phyloP scores from a whole-genome alignment of 2,329 filamentous ascomycete species.

The Sphaerostilbella broomeana region DNA sequence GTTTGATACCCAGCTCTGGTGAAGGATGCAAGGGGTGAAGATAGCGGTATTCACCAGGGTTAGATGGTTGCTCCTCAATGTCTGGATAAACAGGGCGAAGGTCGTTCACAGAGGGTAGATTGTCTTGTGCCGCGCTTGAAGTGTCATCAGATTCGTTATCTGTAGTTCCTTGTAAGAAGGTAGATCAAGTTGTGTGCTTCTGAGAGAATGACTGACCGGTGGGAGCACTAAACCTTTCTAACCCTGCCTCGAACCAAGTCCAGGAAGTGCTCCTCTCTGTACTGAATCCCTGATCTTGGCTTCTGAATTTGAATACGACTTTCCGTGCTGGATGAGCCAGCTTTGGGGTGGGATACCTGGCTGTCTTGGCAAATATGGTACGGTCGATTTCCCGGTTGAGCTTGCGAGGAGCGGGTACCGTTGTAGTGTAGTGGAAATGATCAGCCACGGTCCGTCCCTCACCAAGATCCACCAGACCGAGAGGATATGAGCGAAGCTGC shows the following conservation, averaged over 20 bases:
- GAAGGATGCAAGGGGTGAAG: conserved; percentile 31
- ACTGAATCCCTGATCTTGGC: conserved; percentile 53
- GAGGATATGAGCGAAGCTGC: conserved; percentile 33
- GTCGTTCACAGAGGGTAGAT: conserved; percentile 25
- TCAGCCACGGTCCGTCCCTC: conserved; percentile 19
- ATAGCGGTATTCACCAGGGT: conserved; percentile 24
- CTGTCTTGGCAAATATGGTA: conserved; percentile 27
- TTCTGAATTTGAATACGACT: conserved; percentile 52
- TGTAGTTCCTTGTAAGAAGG: background rate
- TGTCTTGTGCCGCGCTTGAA: too few relatives aligned
- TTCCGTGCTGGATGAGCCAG: conserved; percentile 49
- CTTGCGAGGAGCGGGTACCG: conserved; percentile 23
- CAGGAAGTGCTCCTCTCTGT: conserved; percentile 45
- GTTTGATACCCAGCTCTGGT: conserved; percentile 39
- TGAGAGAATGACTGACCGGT: background rate
- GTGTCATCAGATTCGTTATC: conserved; percentile 1
- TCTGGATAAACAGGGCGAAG: conserved; percentile 33
- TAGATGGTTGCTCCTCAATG: conserved; percentile 14
- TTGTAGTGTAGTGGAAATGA: conserved; percentile 20
- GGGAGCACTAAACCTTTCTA: conserved; percentile 46
- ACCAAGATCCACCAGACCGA: conserved; percentile 28
- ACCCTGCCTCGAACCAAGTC: conserved; percentile 59
- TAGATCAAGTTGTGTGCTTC: too few relatives aligned
- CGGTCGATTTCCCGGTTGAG: conserved; percentile 22
- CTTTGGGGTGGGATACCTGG: conserved; percentile 33